Base-by-base conservation (phyloP, 1,284 basidiomycete genomes). In the Spongispora temasekensis region DNA sequence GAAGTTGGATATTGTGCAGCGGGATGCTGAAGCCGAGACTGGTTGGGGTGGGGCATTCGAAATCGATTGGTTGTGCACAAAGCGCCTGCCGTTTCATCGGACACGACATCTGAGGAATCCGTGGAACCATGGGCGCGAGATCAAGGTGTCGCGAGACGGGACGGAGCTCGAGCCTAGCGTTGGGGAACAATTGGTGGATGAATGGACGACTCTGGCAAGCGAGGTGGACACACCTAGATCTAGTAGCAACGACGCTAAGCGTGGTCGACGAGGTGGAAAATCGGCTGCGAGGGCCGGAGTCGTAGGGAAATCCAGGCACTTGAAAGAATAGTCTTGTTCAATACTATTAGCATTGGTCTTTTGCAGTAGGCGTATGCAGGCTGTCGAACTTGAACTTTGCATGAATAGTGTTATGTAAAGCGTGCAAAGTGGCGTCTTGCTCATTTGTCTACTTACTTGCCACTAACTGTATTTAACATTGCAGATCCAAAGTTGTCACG, bases 81-180 rank as follows among this genome's bases (percentile, higher is more conserved):
- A 85, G 8, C 82, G 84, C 5, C 74, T 97, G n/a, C 87, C 93
- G 2, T 97, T 97, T 76, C 79, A 81, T 65, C 84, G 84, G 54
- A 91, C 91, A 30, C 83, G 89, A 48, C 90, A 94, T 69, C 75
- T 97, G 56, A 87, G 94, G 42, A 97, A 97, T 70, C 91, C 92
- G 0, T 97, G 95, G 95, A 96, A 97, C 65, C 88, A 94, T 69
- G 92, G 92, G 63, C 81, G 91, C 53, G 94, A 97, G 72, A 86
- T 97, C 64, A 97, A 96, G 79, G 89, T 95, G 12, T 97, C 93
- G 13, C 82, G 94, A 57, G 95, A 97, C 70, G 95, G 95, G 15
- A 97, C 95, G 2, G 95, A 97, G 75, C 75, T 97, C 27, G 95
- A 97, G 74, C 93, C 95, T 2, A 72, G 71, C n/a, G 84, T 95